phyloP scores from a whole-genome alignment of 345 rosid genomes.

The Syzygium grande region DNA sequence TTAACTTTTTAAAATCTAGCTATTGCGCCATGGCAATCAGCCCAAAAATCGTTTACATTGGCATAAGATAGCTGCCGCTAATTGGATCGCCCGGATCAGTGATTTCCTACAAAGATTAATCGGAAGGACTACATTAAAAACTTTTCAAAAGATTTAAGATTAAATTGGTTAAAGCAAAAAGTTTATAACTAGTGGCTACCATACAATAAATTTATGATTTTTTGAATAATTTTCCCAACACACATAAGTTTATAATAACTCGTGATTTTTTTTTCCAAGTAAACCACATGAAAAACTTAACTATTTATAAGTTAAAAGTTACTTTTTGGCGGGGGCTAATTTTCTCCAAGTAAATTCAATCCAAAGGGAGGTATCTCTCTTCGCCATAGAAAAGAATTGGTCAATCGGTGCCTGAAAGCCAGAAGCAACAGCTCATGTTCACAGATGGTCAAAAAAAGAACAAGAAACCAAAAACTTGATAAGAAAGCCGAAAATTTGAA shows the following conservation, averaged over 20 bases:
- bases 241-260: not conserved
- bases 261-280: not conserved
- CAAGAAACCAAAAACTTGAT: not conserved
- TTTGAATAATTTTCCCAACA: not conserved
- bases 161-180: not conserved
- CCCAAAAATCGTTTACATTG: not conserved
- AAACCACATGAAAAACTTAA: not conserved
- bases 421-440: not conserved
- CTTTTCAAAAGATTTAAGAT: fast-evolving
- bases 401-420: not conserved
- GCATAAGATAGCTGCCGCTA: fast-evolving
- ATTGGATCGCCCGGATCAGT: fast-evolving
- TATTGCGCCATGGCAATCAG: too few species aligned
- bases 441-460: not conserved
- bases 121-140: not conserved
- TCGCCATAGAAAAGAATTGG: not conserved
- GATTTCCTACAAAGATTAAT: not conserved
- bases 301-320: not conserved
- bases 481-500: not conserved
- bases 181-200: fast-evolving
- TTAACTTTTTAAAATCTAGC: not conserved
- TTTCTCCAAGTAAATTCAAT: not conserved
- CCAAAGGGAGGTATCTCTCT: not conserved
- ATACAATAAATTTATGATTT: not conserved
- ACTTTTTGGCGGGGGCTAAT: not conserved